Evolutionary conservation across 805 yeast species (phyloP), one percentile per base, ranked within the genome.

Genomic region (Monosporozyma aerobia): DNA sequence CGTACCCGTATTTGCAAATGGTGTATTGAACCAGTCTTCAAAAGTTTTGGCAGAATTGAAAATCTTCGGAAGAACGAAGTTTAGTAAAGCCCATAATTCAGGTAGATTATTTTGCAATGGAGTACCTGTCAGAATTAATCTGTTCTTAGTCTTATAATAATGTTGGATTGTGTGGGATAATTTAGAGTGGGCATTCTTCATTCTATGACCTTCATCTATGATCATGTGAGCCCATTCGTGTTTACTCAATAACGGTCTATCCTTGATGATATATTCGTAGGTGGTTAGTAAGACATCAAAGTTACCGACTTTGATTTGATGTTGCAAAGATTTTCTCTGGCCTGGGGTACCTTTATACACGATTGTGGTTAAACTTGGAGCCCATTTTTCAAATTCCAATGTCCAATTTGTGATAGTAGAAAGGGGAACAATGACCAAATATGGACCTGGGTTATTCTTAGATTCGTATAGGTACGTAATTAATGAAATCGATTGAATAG

Each of bases 1-100:
- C 32, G 90, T 85, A 54, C 99, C 99, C 4, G 97, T 85, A 62
- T 87, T 90, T 0, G 97, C 96, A 69, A 92, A 92, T 2, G 99
- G 99, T 0, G 97, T 90, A 68, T 92, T 92, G 69, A 92, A 92
- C 99, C 99, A 92, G 65, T 92, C 99, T 69, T 92, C 99, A 68
- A 92, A 92, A 4, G 97, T 85, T 64, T 92, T 92, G 9, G 89
- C 97, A 3, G 97, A 90, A 64, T 92, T 94, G 79, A 92, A 92
- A 69, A 92, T 90, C 68, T 94, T 94, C 11, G 99, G 99, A 55
- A 92, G 73, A 27, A 90, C 98, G 62, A 92, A 92, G 69, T 92
- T 92, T 59, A 92, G 78, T 64, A 92, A 74, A 0, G 98, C 97
- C 99, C 99, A 92, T 54, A 92, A 77, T 71, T 92, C 99, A 2